These are phyloP conservation scores for Opeltia flavorubescens DNA, from an alignment of 495 filamentous ascomycete genomes.

Conservation along the genomic window DNA sequence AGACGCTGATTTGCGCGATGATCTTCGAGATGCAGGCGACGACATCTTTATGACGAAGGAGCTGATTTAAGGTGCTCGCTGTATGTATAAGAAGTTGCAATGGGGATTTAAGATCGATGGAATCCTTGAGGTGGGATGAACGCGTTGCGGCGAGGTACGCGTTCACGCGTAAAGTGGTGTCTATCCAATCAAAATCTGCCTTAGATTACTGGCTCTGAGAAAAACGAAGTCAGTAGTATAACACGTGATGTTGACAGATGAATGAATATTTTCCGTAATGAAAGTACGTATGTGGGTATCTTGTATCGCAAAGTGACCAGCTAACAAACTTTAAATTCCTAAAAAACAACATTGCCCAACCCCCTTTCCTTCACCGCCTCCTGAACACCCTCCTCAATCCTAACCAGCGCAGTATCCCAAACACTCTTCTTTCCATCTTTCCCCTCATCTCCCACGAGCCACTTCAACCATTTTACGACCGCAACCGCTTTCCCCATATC, in stretches of 20 bases:
- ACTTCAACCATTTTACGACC: conserved; percentile 55
- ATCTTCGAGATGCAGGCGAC: conserved; percentile 32
- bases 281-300: too few species aligned
- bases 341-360: conserved; percentile 46
- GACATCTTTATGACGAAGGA: conserved; percentile 26
- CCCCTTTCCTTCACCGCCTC: conserved; percentile 47
- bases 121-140: too few species aligned
- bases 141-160: too few species aligned
- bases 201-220: too few species aligned
- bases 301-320: too few species aligned
- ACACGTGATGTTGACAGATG: too few species aligned
- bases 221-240: too few species aligned
- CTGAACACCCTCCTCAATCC: conserved; percentile 44
- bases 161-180: too few species aligned
- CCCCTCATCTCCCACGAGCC: conserved; percentile 46
- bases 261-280: too few species aligned
- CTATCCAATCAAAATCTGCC: too few species aligned
- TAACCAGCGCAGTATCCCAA: conserved; percentile 40
- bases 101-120: background rate
- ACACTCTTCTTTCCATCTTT: conserved; percentile 23
- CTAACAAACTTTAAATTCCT: too few species aligned
- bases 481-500: conserved; percentile 62
- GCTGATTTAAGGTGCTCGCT: background rate
- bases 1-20: conserved; percentile 26
- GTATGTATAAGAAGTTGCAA: too few species aligned